Percentiles rank a stretch among this genome's conserved stretches.
Conservation (phyloP, 352 stramenopile species). For the Globisporangium perplexum region DNA sequence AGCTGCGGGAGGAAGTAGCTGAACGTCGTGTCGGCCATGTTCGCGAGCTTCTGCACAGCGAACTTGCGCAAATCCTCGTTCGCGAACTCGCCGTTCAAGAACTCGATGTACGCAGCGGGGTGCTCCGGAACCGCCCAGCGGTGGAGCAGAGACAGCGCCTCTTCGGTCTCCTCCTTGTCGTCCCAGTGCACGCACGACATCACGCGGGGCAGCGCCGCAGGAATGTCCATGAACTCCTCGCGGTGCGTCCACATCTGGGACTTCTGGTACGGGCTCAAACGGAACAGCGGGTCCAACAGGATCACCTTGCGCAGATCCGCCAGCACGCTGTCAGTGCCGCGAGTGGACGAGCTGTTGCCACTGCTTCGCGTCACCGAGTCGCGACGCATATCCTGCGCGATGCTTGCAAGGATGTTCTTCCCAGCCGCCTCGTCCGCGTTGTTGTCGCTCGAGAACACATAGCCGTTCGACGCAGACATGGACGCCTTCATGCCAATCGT, state of each 20-base stretch:
- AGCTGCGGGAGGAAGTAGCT: slow-evolving; percentile 87
- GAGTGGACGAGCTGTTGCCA: slow-evolving; percentile 40
- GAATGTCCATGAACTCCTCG: slow-evolving; percentile 74
- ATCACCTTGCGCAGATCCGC: slow-evolving; percentile 77
- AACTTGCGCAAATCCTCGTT: slow-evolving; percentile 70
- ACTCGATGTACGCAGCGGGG: slow-evolving; percentile 74
- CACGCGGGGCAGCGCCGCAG: slow-evolving; percentile 65
- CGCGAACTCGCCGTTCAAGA: slow-evolving; percentile 77
- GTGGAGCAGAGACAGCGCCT: slow-evolving; percentile 60
- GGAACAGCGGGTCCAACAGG: slow-evolving; percentile 74
- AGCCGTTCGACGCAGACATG: neutral
- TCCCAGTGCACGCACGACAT: slow-evolving; percentile 81
- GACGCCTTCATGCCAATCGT: slow-evolving; percentile 8
- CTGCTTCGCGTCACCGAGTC: slow-evolving; percentile 57
- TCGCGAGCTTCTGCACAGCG: slow-evolving; percentile 65
- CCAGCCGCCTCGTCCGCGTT: slow-evolving; percentile 45
- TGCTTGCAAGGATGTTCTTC: slow-evolving; percentile 43
- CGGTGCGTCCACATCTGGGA: slow-evolving; percentile 77
- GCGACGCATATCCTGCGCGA: slow-evolving; percentile 38
- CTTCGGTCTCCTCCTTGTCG: slow-evolving; percentile 60
- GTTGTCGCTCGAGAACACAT: slow-evolving; percentile 26
- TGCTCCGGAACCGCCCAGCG: slow-evolving; percentile 69
- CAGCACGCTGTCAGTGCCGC: slow-evolving; percentile 34
- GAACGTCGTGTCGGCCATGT: slow-evolving; percentile 86
- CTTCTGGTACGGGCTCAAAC: slow-evolving; percentile 78